A percentile compares a stretch with the other conserved stretches of the same genome.
phyloP scores from a whole-genome alignment of 371 early-diverging fungal genomes.

The Zancudomyces culisetae region DNA sequence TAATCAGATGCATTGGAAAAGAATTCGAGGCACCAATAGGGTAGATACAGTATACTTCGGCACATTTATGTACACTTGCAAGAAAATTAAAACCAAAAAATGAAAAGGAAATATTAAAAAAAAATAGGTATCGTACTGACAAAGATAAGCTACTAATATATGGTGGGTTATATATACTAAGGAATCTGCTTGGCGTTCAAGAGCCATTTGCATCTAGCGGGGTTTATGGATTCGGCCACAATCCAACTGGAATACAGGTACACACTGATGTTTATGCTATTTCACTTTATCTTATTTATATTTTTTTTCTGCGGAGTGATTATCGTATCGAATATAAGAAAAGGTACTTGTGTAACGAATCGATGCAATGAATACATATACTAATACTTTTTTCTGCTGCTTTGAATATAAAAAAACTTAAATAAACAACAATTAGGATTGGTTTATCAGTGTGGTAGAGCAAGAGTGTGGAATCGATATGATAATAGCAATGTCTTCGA shows the following conservation, averaged over 20 bases:
- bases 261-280: neutral
- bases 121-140: conserved; percentile 32
- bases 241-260: neutral
- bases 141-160: conserved; percentile 51
- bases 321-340: no score
- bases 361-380: no score
- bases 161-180: conserved; percentile 48
- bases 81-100: no score
- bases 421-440: conserved; percentile 13
- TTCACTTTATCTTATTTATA: neutral
- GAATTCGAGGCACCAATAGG: conserved; percentile 30
- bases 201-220: conserved; percentile 37
- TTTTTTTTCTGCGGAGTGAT: no score
- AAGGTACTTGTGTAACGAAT: no score
- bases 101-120: conserved; percentile 8
- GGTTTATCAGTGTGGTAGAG: conserved; percentile 14
- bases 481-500: conserved; percentile 16
- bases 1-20: conserved; percentile 21
- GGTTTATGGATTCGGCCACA: conserved; percentile 12
- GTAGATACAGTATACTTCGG: no score
- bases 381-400: no score
- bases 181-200: conserved; percentile 62
- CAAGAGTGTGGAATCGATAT: conserved; percentile 16
- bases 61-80: no score
- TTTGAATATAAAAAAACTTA: neutral